Percentiles rank a stretch among this genome's conserved stretches.
These are phyloP conservation scores for Cladosporium sp. DNA, from an alignment of 2,329 filamentous ascomycete genomes.

Conservation along the genomic window DNA sequence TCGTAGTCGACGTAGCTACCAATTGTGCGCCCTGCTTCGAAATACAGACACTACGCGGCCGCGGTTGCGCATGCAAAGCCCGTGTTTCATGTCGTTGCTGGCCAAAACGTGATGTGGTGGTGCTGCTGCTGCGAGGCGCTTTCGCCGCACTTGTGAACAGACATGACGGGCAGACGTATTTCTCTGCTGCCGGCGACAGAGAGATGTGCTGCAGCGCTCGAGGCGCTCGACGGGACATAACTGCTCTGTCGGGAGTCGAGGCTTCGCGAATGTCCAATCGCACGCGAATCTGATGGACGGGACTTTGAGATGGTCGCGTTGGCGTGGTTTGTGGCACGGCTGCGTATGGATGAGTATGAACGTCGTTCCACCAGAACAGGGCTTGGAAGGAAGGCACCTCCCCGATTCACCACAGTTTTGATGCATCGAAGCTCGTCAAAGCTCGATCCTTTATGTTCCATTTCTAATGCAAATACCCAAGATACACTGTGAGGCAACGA, in stretches of 20 bases:
- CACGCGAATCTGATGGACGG: not conserved
- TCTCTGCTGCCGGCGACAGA: slow-evolving; percentile 5
- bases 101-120: not conserved
- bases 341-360: not conserved
- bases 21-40: not conserved
- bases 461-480: too few relatives aligned
- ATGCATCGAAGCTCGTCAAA: too few relatives aligned
- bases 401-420: too few relatives aligned
- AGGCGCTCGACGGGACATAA: slow-evolving; percentile 9
- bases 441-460: too few relatives aligned
- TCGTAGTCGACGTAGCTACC: not conserved
- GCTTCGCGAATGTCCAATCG: not conserved
- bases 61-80: slow-evolving; percentile 3
- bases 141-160: slow-evolving; percentile 11
- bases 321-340: not conserved
- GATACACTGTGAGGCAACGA: too few relatives aligned
- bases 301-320: not conserved
- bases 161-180: slow-evolving; percentile 23
- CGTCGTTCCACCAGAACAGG: not conserved
- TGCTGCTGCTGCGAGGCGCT: not conserved
- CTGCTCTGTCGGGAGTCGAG: not conserved
- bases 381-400: too few relatives aligned
- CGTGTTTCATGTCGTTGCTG: slow-evolving; percentile 1
- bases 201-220: slow-evolving; percentile 1
- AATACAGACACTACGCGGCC: not conserved